Conservation (phyloP, 2,329 filamentous ascomycete species). For the Aspergillus quadricinctus region DNA sequence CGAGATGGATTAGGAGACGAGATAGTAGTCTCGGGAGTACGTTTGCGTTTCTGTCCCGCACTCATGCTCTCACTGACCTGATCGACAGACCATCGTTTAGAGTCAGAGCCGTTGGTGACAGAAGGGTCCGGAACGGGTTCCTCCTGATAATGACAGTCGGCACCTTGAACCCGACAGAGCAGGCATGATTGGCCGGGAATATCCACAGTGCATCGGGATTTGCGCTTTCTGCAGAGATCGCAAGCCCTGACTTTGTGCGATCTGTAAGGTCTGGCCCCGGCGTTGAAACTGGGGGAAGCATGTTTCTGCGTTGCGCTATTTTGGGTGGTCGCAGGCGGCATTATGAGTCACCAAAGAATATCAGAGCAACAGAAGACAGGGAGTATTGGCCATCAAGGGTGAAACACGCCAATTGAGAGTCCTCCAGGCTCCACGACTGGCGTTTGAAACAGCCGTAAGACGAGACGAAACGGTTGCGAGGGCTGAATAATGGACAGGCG, state of each 20-base stretch:
- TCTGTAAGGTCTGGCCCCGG: conserved; percentile 52
- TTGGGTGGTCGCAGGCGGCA: conserved; percentile 29
- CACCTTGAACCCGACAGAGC: conserved; percentile 56
- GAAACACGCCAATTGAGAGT: not conserved
- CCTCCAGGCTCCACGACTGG: not conserved
- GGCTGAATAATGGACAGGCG: not conserved
- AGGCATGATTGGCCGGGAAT: conserved; percentile 50
- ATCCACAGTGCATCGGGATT: conserved; percentile 59
- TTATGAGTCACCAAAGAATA: conserved; percentile 19
- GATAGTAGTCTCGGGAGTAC: conserved; percentile 23
- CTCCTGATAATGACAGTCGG: conserved; percentile 54
- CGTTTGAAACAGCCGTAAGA: conserved; percentile 1
- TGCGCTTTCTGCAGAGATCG: conserved; percentile 56
- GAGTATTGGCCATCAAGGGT: not conserved
- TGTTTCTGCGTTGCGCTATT: conserved; percentile 29
- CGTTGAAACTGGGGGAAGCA: conserved; percentile 35
- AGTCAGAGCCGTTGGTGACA: conserved; percentile 21
- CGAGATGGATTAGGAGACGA: conserved; percentile 20
- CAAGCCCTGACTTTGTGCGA: conserved; percentile 61
- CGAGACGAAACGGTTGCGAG: not conserved
- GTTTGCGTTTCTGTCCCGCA: conserved; percentile 35
- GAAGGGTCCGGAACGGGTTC: conserved; percentile 25
- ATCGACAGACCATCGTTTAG: conserved; percentile 25
- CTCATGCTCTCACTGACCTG: conserved; percentile 18
- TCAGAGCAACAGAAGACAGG: not conserved